phyloP scores from a whole-genome alignment of 2,329 filamentous ascomycete species.

The Exophiala sideris region DNA sequence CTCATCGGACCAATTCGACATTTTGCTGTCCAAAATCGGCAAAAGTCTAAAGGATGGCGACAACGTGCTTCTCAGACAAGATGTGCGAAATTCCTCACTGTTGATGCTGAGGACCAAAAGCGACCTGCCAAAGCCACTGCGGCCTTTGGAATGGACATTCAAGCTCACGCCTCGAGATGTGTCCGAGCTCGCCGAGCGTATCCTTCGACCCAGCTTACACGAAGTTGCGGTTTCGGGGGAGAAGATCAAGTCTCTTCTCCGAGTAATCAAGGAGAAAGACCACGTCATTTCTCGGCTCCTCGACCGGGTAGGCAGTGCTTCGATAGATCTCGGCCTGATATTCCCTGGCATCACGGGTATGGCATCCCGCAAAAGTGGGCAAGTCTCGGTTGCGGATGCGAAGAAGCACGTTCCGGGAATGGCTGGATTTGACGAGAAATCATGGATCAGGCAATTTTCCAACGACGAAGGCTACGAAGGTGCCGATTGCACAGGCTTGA shows the following conservation, averaged over 20 bases:
- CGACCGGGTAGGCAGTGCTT: slow-evolving; percentile 56
- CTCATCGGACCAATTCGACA: slow-evolving; percentile 52
- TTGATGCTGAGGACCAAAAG: slow-evolving; percentile 48
- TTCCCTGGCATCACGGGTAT: slow-evolving; percentile 54
- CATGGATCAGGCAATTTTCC: slow-evolving; percentile 40
- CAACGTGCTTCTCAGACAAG: slow-evolving; percentile 23
- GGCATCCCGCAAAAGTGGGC: slow-evolving; percentile 43
- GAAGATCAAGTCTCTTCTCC: slow-evolving; percentile 49
- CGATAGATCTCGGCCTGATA: slow-evolving; percentile 54
- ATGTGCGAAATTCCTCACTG: slow-evolving; percentile 31
- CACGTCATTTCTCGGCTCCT: slow-evolving; percentile 56
- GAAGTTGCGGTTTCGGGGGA: slow-evolving; percentile 47
- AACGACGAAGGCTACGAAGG: slow-evolving; percentile 23
- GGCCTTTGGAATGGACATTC: slow-evolving; percentile 52
- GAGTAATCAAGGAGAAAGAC: slow-evolving; percentile 56
- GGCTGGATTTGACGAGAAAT: slow-evolving; percentile 49
- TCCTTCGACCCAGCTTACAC: slow-evolving; percentile 54
- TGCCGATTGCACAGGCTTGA: slow-evolving; percentile 15
- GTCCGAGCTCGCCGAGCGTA: slow-evolving; percentile 44
- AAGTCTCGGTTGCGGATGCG: slow-evolving; percentile 47
- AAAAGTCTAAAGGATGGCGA: slow-evolving; percentile 43
- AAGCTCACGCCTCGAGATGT: slow-evolving; percentile 42
- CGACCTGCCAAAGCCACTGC: slow-evolving; percentile 53
- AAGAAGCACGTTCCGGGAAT: slow-evolving; percentile 54
- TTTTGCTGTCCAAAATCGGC: slow-evolving; percentile 55